phyloP scores from a whole-genome alignment of 2,329 filamentous ascomycete species.

The Hymenoscyphus linearis region DNA sequence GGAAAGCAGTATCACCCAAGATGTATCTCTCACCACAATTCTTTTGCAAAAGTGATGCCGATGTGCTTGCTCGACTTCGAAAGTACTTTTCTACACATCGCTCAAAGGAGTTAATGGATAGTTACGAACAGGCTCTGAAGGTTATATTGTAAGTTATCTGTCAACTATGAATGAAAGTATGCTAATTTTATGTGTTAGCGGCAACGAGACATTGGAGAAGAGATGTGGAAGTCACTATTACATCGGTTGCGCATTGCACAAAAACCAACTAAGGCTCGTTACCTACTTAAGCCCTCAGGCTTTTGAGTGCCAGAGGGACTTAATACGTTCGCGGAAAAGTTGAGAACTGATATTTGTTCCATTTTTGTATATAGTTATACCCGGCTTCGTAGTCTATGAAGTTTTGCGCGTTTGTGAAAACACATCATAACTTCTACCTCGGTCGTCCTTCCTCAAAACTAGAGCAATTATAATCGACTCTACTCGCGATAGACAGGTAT shows the following conservation, averaged over 20 bases:
- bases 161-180: background rate
- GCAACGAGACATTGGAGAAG: conserved; percentile 11
- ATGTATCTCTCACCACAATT: conserved; percentile 24
- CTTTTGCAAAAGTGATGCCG: conserved; percentile 23
- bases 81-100: conserved; percentile 19
- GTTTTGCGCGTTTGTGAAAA: too few relatives aligned
- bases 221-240: conserved; percentile 18
- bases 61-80: conserved; percentile 21
- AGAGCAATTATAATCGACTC: too few relatives aligned
- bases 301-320: conserved; percentile 5
- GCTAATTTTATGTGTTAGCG: conserved; percentile 6
- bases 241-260: conserved; percentile 13
- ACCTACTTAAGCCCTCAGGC: conserved; percentile 15
- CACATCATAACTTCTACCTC: too few relatives aligned
- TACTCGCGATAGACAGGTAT: too few relatives aligned
- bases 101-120: conserved; percentile 18
- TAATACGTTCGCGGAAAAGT: background rate
- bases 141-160: conserved; percentile 18
- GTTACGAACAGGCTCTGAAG: conserved; percentile 21
- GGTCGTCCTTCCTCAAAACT: too few relatives aligned
- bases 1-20: conserved; percentile 22
- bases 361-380: background rate
- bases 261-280: conserved; percentile 15
- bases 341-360: background rate
- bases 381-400: background rate